These are phyloP conservation scores for Trypethelium eluteriae DNA, from an alignment of 495 filamentous ascomycete species.

Conservation along the genomic window DNA sequence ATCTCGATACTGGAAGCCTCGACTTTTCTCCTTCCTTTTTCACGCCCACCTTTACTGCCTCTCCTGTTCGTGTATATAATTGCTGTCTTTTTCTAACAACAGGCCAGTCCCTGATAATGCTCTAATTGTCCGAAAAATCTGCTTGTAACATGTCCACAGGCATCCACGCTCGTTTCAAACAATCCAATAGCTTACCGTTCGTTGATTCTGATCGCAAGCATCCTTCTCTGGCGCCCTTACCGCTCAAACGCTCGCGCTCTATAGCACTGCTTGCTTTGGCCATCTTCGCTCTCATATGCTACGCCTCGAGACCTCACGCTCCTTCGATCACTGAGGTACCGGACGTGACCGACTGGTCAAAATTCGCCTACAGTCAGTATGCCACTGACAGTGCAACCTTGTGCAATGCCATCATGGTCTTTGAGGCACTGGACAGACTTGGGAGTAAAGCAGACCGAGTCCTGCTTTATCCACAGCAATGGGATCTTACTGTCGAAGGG, in stretches of 20 bases:
- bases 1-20: neutral
- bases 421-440: slow-evolving; percentile 31
- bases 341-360: slow-evolving; percentile 23
- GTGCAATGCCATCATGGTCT: slow-evolving; percentile 35
- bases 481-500: slow-evolving; percentile 24
- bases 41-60: neutral
- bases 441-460: slow-evolving; percentile 34
- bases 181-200: neutral
- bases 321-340: neutral
- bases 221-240: neutral
- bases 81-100: neutral
- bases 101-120: neutral
- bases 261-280: neutral
- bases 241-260: neutral
- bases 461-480: slow-evolving; percentile 33
- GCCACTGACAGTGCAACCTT: slow-evolving; percentile 34
- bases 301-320: neutral
- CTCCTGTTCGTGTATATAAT: neutral
- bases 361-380: slow-evolving; percentile 35
- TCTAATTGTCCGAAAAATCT: neutral
- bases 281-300: neutral
- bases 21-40: neutral
- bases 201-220: neutral
- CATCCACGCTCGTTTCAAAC: neutral
- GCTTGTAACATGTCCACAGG: slow-evolving; percentile 1